Conservation (phyloP, 2,329 filamentous ascomycete genomes). For the Pseudohalonectria lignicola region DNA sequence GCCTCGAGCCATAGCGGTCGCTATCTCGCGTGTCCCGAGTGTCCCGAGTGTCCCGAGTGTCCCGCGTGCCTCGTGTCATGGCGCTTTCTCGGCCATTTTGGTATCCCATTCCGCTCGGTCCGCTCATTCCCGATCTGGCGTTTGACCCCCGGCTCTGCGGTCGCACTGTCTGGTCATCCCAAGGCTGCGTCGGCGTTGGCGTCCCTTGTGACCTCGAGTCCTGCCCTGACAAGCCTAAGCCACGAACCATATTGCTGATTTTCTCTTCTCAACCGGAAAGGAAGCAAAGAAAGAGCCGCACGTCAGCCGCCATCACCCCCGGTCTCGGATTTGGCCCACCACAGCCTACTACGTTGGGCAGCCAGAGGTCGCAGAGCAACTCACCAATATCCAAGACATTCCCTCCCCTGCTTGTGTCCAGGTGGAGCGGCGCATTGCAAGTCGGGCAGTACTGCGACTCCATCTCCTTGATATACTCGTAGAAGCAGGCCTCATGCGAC, state of each 20-base stretch:
- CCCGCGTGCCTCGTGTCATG: slow-evolving; percentile 20
- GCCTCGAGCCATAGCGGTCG: slow-evolving; percentile 39
- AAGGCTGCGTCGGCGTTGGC: slow-evolving; percentile 44
- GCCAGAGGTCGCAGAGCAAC: too few species aligned
- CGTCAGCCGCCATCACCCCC: too few species aligned
- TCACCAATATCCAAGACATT: slow-evolving; percentile 87
- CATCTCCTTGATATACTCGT: slow-evolving; percentile 93
- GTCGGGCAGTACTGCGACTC: slow-evolving; percentile 91
- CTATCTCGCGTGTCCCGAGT: not conserved
- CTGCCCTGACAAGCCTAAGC: too few species aligned
- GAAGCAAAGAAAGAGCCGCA: slow-evolving; percentile 16
- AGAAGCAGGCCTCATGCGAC: slow-evolving; percentile 95
- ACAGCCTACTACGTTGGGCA: too few species aligned
- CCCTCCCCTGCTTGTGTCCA: slow-evolving; percentile 86
- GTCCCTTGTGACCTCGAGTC: slow-evolving; percentile 47
- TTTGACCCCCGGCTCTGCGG: slow-evolving; percentile 38
- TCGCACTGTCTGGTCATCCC: slow-evolving; percentile 52
- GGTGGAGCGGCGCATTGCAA: slow-evolving; percentile 80
- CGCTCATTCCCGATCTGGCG: slow-evolving; percentile 22
- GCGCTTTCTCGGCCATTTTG: slow-evolving; percentile 24
- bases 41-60: slow-evolving; percentile 12
- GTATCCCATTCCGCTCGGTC: slow-evolving; percentile 22
- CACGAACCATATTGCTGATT: slow-evolving; percentile 82
- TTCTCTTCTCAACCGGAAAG: slow-evolving; percentile 60
- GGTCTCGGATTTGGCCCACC: too few species aligned